phyloP scores from a whole-genome alignment of 805 yeast species.

The Metahyphopichia silvanorum region DNA sequence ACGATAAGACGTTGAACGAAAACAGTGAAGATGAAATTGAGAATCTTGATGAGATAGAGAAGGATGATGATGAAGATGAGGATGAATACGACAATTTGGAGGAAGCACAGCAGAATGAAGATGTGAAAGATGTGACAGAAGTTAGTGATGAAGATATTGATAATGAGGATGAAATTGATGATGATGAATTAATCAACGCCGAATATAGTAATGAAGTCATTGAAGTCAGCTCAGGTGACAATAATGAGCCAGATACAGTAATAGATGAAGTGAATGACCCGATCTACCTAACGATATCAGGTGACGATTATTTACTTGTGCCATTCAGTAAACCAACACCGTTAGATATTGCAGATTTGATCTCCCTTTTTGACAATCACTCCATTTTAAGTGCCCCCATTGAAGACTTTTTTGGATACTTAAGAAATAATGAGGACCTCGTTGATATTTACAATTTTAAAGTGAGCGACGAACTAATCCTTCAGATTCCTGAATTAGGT shows the following conservation, averaged over 20 bases:
- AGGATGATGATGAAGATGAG: slow-evolving; percentile 16
- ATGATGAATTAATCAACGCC: not conserved
- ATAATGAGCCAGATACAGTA: not conserved
- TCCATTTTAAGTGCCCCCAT: slow-evolving; percentile 15
- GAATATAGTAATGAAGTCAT: slow-evolving; percentile 4
- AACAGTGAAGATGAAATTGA: slow-evolving; percentile 25
- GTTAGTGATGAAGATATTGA: slow-evolving; percentile 6
- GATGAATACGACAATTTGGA: slow-evolving; percentile 11
- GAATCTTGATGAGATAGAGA: slow-evolving; percentile 23
- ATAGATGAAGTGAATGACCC: not conserved
- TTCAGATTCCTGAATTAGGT: slow-evolving; percentile 25
- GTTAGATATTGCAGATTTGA: slow-evolving; percentile 15
- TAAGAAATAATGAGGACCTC: slow-evolving; percentile 25
- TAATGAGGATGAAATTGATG: slow-evolving; percentile 28
- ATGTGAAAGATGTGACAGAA: slow-evolving; percentile 10
- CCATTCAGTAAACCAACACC: slow-evolving; percentile 12
- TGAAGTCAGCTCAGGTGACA: not conserved
- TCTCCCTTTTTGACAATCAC: slow-evolving; percentile 22
- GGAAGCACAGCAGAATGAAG: slow-evolving; percentile 5
- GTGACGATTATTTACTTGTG: slow-evolving; percentile 19
- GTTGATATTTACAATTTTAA: slow-evolving; percentile 20
- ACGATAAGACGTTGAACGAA: too few species aligned
- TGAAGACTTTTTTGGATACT: slow-evolving; percentile 20
- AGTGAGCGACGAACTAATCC: slow-evolving; percentile 22
- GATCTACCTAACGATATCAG: not conserved